Base-by-base conservation (phyloP, 352 stramenopile genomes). In the Pythium angustatum region DNA sequence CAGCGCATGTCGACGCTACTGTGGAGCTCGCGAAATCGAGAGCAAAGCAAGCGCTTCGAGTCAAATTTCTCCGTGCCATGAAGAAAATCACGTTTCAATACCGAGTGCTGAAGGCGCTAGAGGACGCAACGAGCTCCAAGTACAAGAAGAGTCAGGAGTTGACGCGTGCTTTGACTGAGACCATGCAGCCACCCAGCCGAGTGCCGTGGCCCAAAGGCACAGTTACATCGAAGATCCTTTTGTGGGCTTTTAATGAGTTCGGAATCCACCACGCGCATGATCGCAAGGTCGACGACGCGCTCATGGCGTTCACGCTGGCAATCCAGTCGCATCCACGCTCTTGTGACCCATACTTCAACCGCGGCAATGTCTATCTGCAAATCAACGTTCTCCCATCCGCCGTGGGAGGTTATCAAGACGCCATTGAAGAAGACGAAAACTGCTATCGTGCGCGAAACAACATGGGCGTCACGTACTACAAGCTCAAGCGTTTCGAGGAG, bases 161-260 rank as follows among this genome's bases (percentile, higher is more conserved):
- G 34, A 52, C 56, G 8, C 64, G 69, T 14, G 48, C 58, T 24
- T 22, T 85, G 11, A 36, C 64, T 0, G 69, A 82, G 1, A 28
- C 72, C 3, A n/a, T 78, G 41, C 59, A 71, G 7, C 30, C 59
- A 0, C 58, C 53, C 10, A 71, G 27, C 15, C 58, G 49, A 15
- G 63, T 85, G 0, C 12, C 47, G n/a, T 81, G 67, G 72, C 77
- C 69, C 0, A 72, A 73, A 60, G 79, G 79, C 1, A 81, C 75
- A 26, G 51, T 83, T 28, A 83, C 77, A 5, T 66, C 76, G 0
- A 69, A 64, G 9, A 66, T 79, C 5, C 65, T 89, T 2, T 58
- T 79, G 31, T 85, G 80, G 80, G 77, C 72, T 12, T 85, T 83
- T 45, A 89, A 89, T 26, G 53, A 64, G 3, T 43, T 85, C 0